Percentiles rank a stretch among this genome's conserved stretches.
Evolutionary conservation across 2,329 filamentous ascomycete genomes (phyloP).

Genomic region (Curvularia spicifera): DNA sequence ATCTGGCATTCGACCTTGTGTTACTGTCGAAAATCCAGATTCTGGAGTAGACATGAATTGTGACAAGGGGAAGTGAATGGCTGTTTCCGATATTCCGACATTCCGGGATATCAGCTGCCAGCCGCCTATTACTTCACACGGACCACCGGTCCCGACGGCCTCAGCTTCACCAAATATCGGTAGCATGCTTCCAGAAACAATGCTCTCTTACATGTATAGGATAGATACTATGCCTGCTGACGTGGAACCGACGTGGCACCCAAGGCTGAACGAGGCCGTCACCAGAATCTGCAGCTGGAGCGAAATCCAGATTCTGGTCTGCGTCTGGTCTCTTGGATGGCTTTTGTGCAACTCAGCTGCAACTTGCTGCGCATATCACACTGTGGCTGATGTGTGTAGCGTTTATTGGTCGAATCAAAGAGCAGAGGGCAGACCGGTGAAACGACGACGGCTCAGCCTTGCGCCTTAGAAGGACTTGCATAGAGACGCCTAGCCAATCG

Average conservation of each 20-base stretch:
- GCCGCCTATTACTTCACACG: no score
- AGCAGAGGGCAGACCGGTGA: constrained; percentile 1
- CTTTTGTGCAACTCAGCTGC: neutral
- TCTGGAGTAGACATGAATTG: neutral
- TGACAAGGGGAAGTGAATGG: neutral
- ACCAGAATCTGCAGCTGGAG: neutral
- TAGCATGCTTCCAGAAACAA: no score
- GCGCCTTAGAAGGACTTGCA: neutral
- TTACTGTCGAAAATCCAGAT: neutral
- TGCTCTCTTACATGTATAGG: neutral
- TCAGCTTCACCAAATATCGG: neutral
- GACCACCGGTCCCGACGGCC: no score
- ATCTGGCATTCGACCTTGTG: neutral
- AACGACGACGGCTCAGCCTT: constrained; percentile 1
- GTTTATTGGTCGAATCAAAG: neutral
- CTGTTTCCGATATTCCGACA: neutral
- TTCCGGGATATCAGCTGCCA: neutral
- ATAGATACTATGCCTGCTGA: neutral
- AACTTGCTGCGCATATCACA: neutral
- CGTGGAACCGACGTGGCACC: neutral
- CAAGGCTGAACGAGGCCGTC: neutral
- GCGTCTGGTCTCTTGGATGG: neutral
- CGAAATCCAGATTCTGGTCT: constrained; percentile 3
- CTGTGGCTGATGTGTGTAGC: neutral
- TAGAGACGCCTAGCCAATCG: neutral